A percentile compares a stretch with the other conserved stretches of the same genome.
Evolutionary conservation across 345 rosid genomes (phyloP).

Genomic region (Garcia nutans): DNA sequence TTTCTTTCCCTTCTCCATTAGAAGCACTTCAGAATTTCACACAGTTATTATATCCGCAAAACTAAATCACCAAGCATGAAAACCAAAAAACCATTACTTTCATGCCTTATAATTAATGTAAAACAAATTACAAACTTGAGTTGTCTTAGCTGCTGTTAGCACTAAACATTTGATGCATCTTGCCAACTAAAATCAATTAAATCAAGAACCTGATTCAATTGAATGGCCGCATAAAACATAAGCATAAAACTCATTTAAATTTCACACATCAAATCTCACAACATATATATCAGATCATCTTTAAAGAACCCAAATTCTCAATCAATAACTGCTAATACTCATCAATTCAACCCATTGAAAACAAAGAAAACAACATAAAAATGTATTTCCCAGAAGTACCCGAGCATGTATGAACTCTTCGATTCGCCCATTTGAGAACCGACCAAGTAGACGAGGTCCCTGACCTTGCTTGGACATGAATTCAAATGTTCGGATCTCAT

Average conservation of each 20-base stretch:
- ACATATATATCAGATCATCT: too few relatives aligned
- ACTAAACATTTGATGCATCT: neutral
- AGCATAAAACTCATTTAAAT: too few relatives aligned
- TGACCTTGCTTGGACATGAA: slow-evolving; percentile 36
- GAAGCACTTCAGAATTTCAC: neutral
- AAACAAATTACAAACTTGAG: neutral
- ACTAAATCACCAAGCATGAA: neutral
- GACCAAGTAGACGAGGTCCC: slow-evolving; percentile 33
- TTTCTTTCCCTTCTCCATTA: neutral
- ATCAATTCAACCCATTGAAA: too few relatives aligned
- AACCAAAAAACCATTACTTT: too few relatives aligned
- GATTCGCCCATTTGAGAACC: slow-evolving; percentile 32
- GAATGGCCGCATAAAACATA: too few relatives aligned
- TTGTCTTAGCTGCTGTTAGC: neutral
- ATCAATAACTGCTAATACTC: too few relatives aligned
- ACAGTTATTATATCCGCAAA: neutral
- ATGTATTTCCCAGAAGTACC: slow-evolving; percentile 13
- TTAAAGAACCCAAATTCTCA: too few relatives aligned
- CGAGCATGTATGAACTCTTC: slow-evolving; percentile 37
- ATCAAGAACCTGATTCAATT: too few relatives aligned
- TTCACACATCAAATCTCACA: too few relatives aligned
- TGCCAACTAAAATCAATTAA: too few relatives aligned
- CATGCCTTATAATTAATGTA: neutral
- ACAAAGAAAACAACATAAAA: too few relatives aligned
- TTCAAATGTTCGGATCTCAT: slow-evolving; percentile 33